Evolutionary conservation across 2,329 filamentous ascomycete species (phyloP).

Genomic region (Alternaria triticina): DNA sequence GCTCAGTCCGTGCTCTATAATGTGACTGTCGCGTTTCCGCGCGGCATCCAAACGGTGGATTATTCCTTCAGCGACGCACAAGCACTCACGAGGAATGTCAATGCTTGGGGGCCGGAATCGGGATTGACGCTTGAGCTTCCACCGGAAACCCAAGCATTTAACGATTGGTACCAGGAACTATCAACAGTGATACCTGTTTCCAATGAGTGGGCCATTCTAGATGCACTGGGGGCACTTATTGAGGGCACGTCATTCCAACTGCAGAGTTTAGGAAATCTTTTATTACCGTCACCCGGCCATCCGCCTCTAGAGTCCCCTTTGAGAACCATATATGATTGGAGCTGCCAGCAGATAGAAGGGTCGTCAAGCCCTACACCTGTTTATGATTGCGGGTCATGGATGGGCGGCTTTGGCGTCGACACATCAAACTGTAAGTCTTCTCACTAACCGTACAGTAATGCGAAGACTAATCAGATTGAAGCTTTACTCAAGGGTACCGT

Average conservation of each 20-base stretch:
- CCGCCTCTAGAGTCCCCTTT: not conserved
- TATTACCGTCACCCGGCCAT: not conserved
- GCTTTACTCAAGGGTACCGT: not conserved
- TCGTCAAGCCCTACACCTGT: too few species aligned
- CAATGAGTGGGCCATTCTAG: not conserved
- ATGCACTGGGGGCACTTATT: not conserved
- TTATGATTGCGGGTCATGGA: too few species aligned
- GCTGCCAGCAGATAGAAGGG: too few species aligned
- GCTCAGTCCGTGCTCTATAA: not conserved
- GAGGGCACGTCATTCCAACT: not conserved
- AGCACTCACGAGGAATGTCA: not conserved
- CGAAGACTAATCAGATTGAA: too few species aligned
- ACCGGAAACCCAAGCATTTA: not conserved
- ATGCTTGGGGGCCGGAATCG: too few species aligned
- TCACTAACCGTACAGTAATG: too few species aligned
- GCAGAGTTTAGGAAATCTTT: too few species aligned
- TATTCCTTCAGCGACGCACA: not conserved
- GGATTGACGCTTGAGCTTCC: not conserved
- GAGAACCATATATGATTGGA: too few species aligned
- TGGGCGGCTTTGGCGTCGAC: too few species aligned
- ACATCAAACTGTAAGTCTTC: too few species aligned
- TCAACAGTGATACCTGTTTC: not conserved
- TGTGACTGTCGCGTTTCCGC: not conserved
- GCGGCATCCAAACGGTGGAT: not conserved
- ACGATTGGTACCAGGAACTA: not conserved